A percentile compares a stretch with the other conserved stretches of the same genome.
phyloP scores from a whole-genome alignment of 805 yeast genomes.

The Lipomyces oligophaga region DNA sequence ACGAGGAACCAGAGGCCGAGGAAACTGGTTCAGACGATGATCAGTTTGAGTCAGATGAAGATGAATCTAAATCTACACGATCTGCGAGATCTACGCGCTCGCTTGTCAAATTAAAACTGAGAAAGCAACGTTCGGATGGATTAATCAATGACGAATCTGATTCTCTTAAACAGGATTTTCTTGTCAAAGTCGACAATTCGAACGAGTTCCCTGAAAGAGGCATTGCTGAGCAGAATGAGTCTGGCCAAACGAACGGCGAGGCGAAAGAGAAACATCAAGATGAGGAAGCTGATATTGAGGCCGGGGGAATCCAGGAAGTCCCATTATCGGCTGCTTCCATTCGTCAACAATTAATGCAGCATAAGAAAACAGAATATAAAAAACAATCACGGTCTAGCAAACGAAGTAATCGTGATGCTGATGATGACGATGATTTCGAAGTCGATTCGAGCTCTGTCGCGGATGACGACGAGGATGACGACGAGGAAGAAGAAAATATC shows the following conservation, averaged over 20 bases:
- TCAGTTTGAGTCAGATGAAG: conserved; percentile 44
- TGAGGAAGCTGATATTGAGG: conserved; percentile 13
- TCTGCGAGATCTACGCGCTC: too few species aligned
- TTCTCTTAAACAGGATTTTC: too few species aligned
- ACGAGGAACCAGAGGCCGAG: conserved; percentile 9
- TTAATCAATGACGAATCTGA: too few species aligned
- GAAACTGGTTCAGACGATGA: conserved; percentile 18
- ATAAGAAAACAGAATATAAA: conserved; percentile 1
- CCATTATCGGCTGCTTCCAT: conserved; percentile 16
- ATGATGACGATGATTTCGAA: conserved; percentile 28
- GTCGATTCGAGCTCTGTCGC: conserved; percentile 1
- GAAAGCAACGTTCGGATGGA: too few species aligned
- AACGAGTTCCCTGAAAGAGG: conserved; percentile 37
- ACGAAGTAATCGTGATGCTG: conserved; percentile 23
- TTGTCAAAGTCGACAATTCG: too few species aligned
- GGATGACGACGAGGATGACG: conserved; percentile 8
- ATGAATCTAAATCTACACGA: conserved; percentile 10
- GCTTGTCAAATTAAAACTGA: too few species aligned
- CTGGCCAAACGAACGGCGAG: too few species aligned
- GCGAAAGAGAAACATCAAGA: too few species aligned
- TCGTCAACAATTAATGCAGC: conserved; percentile 23
- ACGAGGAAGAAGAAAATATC: conserved; percentile 4
- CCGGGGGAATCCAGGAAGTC: conserved; percentile 41
- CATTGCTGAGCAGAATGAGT: too few species aligned
- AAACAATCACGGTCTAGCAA: conserved; percentile 40